These are phyloP conservation scores for Saururus chinensis DNA, from an alignment of 164 flowering plant genomes.

Conservation along the genomic window DNA sequence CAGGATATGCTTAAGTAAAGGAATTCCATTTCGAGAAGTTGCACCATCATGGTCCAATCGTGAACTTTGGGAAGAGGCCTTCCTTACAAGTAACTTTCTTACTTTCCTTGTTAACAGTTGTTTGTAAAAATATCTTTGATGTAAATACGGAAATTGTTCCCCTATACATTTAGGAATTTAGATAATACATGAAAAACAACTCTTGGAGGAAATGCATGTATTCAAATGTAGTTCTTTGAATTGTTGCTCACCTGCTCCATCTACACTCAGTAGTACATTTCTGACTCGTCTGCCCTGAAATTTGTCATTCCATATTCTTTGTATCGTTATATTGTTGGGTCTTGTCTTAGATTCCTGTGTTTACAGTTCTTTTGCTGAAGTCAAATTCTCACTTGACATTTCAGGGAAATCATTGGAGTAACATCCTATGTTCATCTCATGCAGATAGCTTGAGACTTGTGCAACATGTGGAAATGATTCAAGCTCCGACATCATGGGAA, in stretches of 20 bases:
- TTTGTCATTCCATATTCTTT: background rate
- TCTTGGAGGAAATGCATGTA: too few species aligned
- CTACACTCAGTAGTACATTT: too few species aligned
- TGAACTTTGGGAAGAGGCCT: conserved; percentile 77
- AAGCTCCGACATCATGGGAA: conserved; percentile 53
- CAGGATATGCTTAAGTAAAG: conserved; percentile 57
- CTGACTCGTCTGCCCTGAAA: too few species aligned
- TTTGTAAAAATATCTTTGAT: background rate
- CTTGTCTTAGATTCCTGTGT: too few species aligned
- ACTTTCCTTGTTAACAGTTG: too few species aligned
- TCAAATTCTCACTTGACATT: background rate
- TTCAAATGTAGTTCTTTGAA: too few species aligned
- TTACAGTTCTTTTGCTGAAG: background rate
- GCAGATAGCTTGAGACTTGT: conserved; percentile 80
- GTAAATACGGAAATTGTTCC: too few species aligned
- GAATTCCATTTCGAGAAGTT: conserved; percentile 66
- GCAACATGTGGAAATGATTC: conserved; percentile 68
- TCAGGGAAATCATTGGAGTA: background rate
- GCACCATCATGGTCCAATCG: conserved; percentile 70
- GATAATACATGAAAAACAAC: background rate
- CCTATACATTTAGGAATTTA: too few species aligned
- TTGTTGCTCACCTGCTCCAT: too few species aligned
- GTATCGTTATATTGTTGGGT: background rate
- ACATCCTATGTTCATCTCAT: background rate
- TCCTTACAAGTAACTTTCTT: conserved; percentile 56